Base-by-base conservation (phyloP, 2,329 filamentous ascomycete species). In the Aspergillus aculeatus region DNA sequence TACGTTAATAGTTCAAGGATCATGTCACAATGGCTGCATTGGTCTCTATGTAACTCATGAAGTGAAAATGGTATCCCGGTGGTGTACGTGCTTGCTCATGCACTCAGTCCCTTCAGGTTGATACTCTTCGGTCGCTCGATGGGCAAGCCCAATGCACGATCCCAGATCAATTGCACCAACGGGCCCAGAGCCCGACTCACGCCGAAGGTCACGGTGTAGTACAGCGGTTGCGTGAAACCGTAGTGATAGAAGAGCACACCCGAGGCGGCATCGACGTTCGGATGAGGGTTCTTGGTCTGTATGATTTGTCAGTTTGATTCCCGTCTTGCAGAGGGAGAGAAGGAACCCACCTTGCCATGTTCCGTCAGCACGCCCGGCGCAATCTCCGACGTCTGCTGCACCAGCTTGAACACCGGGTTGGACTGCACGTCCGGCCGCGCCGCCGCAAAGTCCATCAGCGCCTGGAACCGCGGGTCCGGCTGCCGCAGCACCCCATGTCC, bases 51-150 rank as follows among this genome's bases (percentile, higher is more conserved):
- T 9, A 9, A 29, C 7, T 29, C 7, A 2, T 29, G 10, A 47
- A 54, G 47, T 29, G 23, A 4, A 5, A 47, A 54, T 54, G 38
- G 31, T 9, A 24, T 44, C 12, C 12, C n/a, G 12, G 12, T 35
- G 21, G 35, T 35, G 26, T 47, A 10, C 38, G 24, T 29, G 14
- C 52, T 54, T 16, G 35, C 29, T 54, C 38, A 48, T 21, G 23
- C 26, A 12, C 26, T 80, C 67, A 99, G 80, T 11, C 94, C 94
- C 76, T 91, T 84, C 58, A 99, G 82, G 79, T 96, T 95, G 75
- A 98, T 96, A 78, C 91, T 96, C 90, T 99, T 99, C 53, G 95
- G 95, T 63, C 94, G 84, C 86, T 99, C 95, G 72, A 99, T 99
- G 11, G 95, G 95, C 73, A 98, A 82, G 56, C 95, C 95, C 64